A percentile compares a stretch with the other conserved stretches of the same genome.
Evolutionary conservation across 1,139 yeast genomes (phyloP).

Genomic region (Taphrina communis): DNA sequence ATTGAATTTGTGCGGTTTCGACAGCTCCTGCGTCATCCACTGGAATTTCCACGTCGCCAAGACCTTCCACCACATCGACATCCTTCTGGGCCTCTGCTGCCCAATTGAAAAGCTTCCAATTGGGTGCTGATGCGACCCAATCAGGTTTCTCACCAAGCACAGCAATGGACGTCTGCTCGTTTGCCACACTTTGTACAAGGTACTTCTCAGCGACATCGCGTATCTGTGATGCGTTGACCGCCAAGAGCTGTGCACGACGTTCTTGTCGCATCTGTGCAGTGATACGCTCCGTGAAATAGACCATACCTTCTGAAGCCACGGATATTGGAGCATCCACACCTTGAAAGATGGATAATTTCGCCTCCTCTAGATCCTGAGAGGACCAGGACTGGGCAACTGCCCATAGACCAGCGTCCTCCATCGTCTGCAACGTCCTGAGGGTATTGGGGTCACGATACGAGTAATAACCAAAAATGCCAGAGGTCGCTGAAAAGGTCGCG

Average conservation of each 20-base stretch:
- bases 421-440: constrained; percentile 66
- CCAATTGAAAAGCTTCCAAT: constrained; percentile 44
- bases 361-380: constrained; percentile 76
- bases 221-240: constrained; percentile 68
- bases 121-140: constrained; percentile 40
- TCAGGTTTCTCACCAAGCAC: constrained; percentile 45
- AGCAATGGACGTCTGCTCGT: constrained; percentile 42
- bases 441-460: constrained; percentile 96
- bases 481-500: constrained; percentile 77
- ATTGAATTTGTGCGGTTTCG: not conserved
- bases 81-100: constrained; percentile 25
- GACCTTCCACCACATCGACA: constrained; percentile 1
- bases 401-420: constrained; percentile 63
- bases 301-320: constrained; percentile 76
- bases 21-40: not conserved
- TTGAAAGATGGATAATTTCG: constrained; percentile 88
- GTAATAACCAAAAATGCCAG: constrained; percentile 79
- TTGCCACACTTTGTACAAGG: constrained; percentile 51
- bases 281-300: constrained; percentile 69
- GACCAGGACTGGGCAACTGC: constrained; percentile 62
- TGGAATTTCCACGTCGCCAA: constrained; percentile 8
- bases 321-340: constrained; percentile 88
- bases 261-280: constrained; percentile 80
- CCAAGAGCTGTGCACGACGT: constrained; percentile 70
- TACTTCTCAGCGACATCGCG: constrained; percentile 67